Percentiles rank a stretch among this genome's conserved stretches.
phyloP scores from a whole-genome alignment of 495 filamentous ascomycete genomes.

The Choiromyces venosus region DNA sequence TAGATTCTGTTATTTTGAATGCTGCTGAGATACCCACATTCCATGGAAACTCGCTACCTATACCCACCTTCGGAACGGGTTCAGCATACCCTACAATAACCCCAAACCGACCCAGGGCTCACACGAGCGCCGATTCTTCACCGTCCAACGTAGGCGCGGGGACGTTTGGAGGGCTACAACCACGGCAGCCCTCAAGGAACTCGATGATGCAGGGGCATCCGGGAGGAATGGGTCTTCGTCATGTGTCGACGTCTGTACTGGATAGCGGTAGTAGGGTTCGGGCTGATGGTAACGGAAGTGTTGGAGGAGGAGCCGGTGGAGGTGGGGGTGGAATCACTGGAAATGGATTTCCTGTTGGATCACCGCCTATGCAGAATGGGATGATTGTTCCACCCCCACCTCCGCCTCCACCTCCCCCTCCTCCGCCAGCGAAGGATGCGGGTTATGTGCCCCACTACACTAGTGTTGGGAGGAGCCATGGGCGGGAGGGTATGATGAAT shows the following conservation, averaged over 20 bases:
- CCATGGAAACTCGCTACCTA: constrained; percentile 37
- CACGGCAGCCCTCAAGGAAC: constrained; percentile 34
- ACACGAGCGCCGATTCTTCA: constrained; percentile 38
- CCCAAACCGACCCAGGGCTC: constrained; percentile 33
- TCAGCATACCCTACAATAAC: constrained; percentile 39
- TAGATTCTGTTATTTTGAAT: constrained; percentile 27
- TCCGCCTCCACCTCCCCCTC: constrained; percentile 31
- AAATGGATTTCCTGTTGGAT: constrained; percentile 24
- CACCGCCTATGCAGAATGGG: constrained; percentile 21
- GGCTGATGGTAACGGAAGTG: constrained; percentile 14
- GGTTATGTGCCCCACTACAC: constrained; percentile 30
- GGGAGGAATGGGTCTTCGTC: constrained; percentile 30
- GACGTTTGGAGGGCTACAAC: constrained; percentile 27
- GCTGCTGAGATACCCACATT: constrained; percentile 38
- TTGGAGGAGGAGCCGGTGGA: constrained; percentile 16
- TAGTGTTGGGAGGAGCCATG: constrained; percentile 18
- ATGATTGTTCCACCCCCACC: constrained; percentile 33
- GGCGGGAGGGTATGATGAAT: constrained; percentile 32
- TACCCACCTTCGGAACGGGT: constrained; percentile 23
- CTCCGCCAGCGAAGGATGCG: constrained; percentile 29
- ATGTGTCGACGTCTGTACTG: constrained; percentile 40
- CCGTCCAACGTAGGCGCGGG: constrained; percentile 16
- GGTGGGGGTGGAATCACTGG: constrained; percentile 12
- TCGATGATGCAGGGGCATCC: constrained; percentile 37
- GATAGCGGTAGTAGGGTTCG: constrained; percentile 28